A percentile compares a stretch with the other conserved stretches of the same genome.
These are phyloP conservation scores for Sicyos baderoa DNA, from an alignment of 306 rosid genomes.

Conservation along the genomic window DNA sequence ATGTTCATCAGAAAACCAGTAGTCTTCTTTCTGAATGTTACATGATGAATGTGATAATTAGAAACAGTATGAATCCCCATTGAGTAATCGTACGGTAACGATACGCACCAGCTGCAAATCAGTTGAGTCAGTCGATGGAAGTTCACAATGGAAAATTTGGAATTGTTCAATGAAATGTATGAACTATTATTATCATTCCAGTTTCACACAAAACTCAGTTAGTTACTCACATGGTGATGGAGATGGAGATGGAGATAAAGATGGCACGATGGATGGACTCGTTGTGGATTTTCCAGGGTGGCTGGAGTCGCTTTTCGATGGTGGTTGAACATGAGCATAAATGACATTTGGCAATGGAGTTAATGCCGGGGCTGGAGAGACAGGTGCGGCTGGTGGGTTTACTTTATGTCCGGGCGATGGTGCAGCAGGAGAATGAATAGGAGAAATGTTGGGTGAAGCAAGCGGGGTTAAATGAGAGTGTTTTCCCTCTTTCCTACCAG, in stretches of 20 bases:
- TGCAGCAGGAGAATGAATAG: conserved; percentile 24
- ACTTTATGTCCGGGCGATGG: conserved; percentile 33
- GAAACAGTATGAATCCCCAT: conserved; percentile 35
- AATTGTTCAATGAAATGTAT: not conserved
- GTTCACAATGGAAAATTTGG: not conserved
- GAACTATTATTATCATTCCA: not conserved
- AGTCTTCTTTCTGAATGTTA: conserved; percentile 24
- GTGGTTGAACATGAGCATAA: conserved; percentile 63
- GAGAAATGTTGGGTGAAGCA: conserved; percentile 37
- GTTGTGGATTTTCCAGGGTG: conserved; percentile 25
- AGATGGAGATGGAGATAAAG: conserved; percentile 31
- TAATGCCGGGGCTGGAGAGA: conserved; percentile 46
- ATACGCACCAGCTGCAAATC: conserved; percentile 57
- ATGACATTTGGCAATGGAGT: conserved; percentile 72
- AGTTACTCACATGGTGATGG: conserved; percentile 50
- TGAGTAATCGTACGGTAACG: conserved; percentile 13
- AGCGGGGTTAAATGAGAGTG: conserved; percentile 40
- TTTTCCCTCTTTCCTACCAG: conserved; percentile 32
- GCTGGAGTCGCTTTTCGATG: conserved; percentile 41
- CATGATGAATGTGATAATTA: conserved; percentile 36
- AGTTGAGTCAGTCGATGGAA: conserved; percentile 2
- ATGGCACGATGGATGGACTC: conserved; percentile 24
- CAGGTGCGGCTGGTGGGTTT: not conserved
- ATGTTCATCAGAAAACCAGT: conserved; percentile 19
- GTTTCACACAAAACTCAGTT: not conserved